phyloP scores from a whole-genome alignment of 2,329 filamentous ascomycete genomes.

The Colletotrichum noveboracense region DNA sequence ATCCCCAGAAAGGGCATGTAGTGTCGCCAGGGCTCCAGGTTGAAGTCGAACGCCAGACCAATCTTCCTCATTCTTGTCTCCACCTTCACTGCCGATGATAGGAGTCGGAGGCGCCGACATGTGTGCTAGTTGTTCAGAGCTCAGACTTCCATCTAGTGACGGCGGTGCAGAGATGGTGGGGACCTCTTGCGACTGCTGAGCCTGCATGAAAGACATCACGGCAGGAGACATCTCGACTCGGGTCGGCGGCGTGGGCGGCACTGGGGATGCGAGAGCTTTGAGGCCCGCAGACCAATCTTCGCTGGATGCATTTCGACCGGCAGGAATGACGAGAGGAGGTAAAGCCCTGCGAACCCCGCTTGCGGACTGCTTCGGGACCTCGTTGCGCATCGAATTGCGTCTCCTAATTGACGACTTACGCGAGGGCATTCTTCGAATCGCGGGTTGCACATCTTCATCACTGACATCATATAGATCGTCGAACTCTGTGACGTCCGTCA shows the following conservation, averaged over 20 bases:
- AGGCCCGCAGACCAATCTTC: constrained; percentile 48
- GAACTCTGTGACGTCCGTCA: constrained; percentile 74
- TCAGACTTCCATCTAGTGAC: constrained; percentile 87
- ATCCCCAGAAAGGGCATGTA: constrained; percentile 73
- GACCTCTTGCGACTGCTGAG: constrained; percentile 66
- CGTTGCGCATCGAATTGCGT: constrained; percentile 37
- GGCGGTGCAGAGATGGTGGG: constrained; percentile 82
- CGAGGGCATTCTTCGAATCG: constrained; percentile 24
- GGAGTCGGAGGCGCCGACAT: constrained; percentile 88
- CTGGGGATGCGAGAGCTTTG: constrained; percentile 60
- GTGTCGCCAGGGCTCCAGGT: constrained; percentile 78
- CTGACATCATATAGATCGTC: constrained; percentile 89
- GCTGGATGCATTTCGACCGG: constrained; percentile 34
- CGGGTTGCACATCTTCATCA: constrained; percentile 68
- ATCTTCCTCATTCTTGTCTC: constrained; percentile 60
- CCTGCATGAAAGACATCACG: constrained; percentile 72
- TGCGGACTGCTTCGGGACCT: constrained; percentile 24
- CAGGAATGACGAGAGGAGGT: constrained; percentile 60
- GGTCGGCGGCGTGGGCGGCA: constrained; percentile 67
- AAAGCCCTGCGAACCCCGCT: constrained; percentile 41
- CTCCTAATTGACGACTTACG: constrained; percentile 44
- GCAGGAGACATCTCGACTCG: constrained; percentile 79
- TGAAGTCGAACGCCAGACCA: constrained; percentile 81
- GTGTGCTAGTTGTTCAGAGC: constrained; percentile 84
- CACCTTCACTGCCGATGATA: constrained; percentile 64